Conservation (phyloP, 306 rosid genomes). For the Rubus idaeus region DNA sequence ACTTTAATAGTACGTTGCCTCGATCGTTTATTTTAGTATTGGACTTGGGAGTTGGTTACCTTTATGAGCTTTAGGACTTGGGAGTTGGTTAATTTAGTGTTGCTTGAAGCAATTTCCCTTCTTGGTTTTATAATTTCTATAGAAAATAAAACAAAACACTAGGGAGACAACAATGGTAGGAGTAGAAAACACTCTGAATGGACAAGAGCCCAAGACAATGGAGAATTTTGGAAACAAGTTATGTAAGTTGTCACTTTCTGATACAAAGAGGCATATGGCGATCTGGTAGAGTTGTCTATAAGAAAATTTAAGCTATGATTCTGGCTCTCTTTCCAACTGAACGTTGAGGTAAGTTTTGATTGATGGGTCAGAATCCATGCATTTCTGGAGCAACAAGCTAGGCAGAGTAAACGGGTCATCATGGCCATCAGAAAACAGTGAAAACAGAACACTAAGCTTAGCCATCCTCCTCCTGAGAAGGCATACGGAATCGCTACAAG, state of each 20-base stretch:
- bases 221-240: constrained; percentile 6
- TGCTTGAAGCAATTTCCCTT: too few species aligned
- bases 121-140: too few species aligned
- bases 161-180: too few species aligned
- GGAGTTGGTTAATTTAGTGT: too few species aligned
- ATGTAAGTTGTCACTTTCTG: constrained; percentile 14
- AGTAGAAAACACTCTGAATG: too few species aligned
- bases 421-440: not conserved
- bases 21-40: too few species aligned
- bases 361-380: constrained; percentile 14
- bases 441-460: not conserved
- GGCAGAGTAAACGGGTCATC: constrained; percentile 7
- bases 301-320: not conserved
- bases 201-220: not conserved
- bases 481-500: too few species aligned
- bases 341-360: constrained; percentile 13
- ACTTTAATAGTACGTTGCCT: too few species aligned
- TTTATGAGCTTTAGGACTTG: too few species aligned
- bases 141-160: too few species aligned
- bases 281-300: not conserved
- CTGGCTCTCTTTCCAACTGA: constrained; percentile 8
- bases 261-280: not conserved
- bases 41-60: too few species aligned
- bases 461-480: too few species aligned
- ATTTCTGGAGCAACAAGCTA: constrained; percentile 2